Conservation (phyloP, 495 filamentous ascomycete species). For the Penicillium longicatenatum region DNA sequence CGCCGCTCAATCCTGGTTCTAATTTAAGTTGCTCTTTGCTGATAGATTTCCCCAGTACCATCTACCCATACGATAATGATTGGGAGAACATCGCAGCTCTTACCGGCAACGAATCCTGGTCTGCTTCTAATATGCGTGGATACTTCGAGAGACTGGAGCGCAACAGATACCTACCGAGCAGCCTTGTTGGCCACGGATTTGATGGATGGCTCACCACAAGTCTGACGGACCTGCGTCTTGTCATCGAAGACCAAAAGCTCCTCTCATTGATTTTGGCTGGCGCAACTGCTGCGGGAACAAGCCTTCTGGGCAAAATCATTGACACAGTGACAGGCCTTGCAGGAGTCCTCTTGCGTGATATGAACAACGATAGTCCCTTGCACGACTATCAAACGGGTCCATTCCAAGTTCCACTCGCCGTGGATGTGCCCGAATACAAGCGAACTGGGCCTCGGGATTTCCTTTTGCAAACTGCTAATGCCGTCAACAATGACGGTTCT, state of each 20-base stretch:
- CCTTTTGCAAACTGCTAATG: conserved; percentile 50
- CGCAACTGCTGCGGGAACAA: conserved; percentile 42
- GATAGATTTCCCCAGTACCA: conserved; percentile 17
- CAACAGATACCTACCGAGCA: conserved; percentile 51
- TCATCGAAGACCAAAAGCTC: conserved; percentile 53
- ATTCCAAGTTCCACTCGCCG: conserved; percentile 55
- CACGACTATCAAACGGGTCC: conserved; percentile 43
- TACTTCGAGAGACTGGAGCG: conserved; percentile 51
- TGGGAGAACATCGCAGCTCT: conserved; percentile 45
- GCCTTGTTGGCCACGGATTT: conserved; percentile 53
- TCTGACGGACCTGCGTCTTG: conserved; percentile 47
- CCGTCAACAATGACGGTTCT: conserved; percentile 52
- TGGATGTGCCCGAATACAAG: conserved; percentile 40
- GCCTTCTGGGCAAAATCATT: conserved; percentile 40
- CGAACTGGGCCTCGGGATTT: conserved; percentile 56
- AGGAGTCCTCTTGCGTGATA: conserved; percentile 50
- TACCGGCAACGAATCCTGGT: conserved; percentile 45
- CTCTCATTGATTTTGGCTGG: conserved; percentile 51
- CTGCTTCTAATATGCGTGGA: conserved; percentile 37
- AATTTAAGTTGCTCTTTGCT: background rate
- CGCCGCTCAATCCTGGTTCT: background rate
- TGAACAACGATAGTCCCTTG: conserved; percentile 45
- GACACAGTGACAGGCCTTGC: conserved; percentile 42
- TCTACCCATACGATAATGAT: conserved; percentile 41
- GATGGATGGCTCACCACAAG: conserved; percentile 59